phyloP scores from a whole-genome alignment of 805 yeast genomes.

The Pichia paraexigua region DNA sequence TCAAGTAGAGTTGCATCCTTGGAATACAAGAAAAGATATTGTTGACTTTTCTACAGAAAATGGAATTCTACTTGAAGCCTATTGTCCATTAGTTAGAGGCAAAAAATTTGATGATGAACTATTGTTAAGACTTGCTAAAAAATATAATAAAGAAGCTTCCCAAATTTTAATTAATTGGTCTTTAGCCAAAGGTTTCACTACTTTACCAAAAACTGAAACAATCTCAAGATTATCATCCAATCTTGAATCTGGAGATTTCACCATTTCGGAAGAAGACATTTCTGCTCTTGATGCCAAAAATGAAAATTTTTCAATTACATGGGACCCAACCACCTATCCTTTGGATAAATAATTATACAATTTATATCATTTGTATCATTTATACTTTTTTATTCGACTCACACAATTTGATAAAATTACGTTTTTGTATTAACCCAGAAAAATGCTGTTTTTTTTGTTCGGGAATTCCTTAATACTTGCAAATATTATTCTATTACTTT shows the following conservation, averaged over 20 bases:
- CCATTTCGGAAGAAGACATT: constrained; percentile 31
- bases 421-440: too few relatives aligned
- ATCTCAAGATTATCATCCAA: constrained; percentile 32
- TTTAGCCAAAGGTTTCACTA: constrained; percentile 48
- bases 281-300: constrained; percentile 30
- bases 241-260: constrained; percentile 32
- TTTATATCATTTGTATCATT: too few relatives aligned
- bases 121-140: constrained; percentile 36
- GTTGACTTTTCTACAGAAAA: constrained; percentile 35
- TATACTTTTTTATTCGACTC: too few relatives aligned
- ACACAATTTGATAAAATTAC: too few relatives aligned
- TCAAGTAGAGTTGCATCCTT: constrained; percentile 43
- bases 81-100: constrained; percentile 56
- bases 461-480: too few relatives aligned
- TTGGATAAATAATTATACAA: constrained; percentile 10
- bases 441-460: too few relatives aligned
- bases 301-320: constrained; percentile 17
- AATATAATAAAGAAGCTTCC: constrained; percentile 40
- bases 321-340: constrained; percentile 22
- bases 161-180: constrained; percentile 65
- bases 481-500: too few relatives aligned
- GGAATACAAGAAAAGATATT: constrained; percentile 38
- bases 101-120: constrained; percentile 35
- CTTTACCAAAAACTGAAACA: constrained; percentile 25
- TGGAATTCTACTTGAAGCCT: constrained; percentile 49